Conservation (phyloP, 2,329 filamentous ascomycete genomes). For the Cladosporium sp. region DNA sequence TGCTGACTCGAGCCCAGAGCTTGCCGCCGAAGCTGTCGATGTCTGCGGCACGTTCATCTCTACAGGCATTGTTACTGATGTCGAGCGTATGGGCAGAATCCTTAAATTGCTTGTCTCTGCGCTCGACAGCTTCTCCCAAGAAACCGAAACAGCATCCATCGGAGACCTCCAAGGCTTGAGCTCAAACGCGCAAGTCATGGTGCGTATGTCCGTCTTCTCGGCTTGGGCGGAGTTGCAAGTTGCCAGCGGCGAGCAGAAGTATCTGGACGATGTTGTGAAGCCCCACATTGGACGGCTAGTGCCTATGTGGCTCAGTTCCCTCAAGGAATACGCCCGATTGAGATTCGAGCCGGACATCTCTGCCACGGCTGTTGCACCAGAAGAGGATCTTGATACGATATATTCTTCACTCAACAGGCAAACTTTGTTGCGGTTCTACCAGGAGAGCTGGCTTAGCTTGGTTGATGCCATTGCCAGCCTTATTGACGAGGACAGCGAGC, state of each 20-base stretch:
- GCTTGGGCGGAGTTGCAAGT: constrained; percentile 97
- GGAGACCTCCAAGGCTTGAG: constrained; percentile 89
- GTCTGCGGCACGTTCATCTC: constrained; percentile 98
- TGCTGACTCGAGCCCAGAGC: constrained; percentile 87
- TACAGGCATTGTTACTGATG: constrained; percentile 92
- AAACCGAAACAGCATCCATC: constrained; percentile 77
- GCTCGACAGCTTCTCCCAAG: constrained; percentile 81
- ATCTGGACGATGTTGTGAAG: constrained; percentile 80
- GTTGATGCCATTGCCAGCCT: constrained; percentile 96
- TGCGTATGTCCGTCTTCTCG: constrained; percentile 94
- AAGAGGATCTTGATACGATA: constrained; percentile 80
- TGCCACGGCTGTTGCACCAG: constrained; percentile 70
- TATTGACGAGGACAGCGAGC: constrained; percentile 95
- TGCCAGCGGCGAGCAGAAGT: constrained; percentile 85
- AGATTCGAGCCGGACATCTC: constrained; percentile 97
- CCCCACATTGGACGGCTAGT: constrained; percentile 87
- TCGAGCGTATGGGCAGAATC: constrained; percentile 98
- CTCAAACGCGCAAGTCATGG: constrained; percentile 96
- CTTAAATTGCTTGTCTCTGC: constrained; percentile 87
- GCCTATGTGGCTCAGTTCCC: constrained; percentile 86
- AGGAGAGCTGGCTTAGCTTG: constrained; percentile 92
- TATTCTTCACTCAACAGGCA: constrained; percentile 94
- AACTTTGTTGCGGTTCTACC: constrained; percentile 90
- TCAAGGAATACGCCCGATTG: constrained; percentile 88
- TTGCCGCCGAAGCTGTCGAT: constrained; percentile 92